Percentiles rank a stretch among this genome's conserved stretches.
Evolutionary conservation across 345 rosid species (phyloP).

Genomic region (Diplotaxis tenuifolia): DNA sequence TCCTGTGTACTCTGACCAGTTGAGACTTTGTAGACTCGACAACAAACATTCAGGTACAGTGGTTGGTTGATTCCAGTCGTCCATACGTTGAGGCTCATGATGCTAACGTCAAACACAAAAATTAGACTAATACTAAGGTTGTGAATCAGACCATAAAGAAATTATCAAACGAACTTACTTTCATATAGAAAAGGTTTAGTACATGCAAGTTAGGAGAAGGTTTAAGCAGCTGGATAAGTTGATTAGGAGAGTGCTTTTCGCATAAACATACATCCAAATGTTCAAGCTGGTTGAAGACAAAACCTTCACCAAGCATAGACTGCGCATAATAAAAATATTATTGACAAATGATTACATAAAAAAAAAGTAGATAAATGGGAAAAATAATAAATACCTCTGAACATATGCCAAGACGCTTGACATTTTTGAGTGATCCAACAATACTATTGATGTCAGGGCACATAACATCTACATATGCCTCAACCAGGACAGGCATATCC

Average conservation of each 20-base stretch:
- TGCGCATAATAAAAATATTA: neutral
- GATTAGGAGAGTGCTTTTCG: no score
- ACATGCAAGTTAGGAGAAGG: neutral
- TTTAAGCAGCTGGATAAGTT: no score
- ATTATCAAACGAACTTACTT: constrained; percentile 15
- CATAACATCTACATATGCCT: neutral
- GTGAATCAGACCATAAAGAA: neutral
- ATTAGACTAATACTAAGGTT: neutral
- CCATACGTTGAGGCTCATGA: accelerated
- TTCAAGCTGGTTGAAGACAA: constrained; percentile 1
- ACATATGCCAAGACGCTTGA: neutral
- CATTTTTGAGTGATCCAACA: constrained; percentile 2
- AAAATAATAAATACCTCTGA: neutral
- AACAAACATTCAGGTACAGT: constrained; percentile 12
- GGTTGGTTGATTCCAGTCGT: neutral
- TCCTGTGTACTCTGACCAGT: neutral
- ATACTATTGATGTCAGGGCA: neutral
- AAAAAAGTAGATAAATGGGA: neutral
- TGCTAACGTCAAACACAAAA: neutral
- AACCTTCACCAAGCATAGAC: neutral
- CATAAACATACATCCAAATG: neutral
- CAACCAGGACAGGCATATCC: constrained; percentile 1
- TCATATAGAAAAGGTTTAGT: neutral
- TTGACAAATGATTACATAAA: neutral
- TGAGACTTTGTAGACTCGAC: constrained; percentile 11